Base-by-base conservation (phyloP, 2,329 filamentous ascomycete genomes). In the Paramyrothecium sp. region DNA sequence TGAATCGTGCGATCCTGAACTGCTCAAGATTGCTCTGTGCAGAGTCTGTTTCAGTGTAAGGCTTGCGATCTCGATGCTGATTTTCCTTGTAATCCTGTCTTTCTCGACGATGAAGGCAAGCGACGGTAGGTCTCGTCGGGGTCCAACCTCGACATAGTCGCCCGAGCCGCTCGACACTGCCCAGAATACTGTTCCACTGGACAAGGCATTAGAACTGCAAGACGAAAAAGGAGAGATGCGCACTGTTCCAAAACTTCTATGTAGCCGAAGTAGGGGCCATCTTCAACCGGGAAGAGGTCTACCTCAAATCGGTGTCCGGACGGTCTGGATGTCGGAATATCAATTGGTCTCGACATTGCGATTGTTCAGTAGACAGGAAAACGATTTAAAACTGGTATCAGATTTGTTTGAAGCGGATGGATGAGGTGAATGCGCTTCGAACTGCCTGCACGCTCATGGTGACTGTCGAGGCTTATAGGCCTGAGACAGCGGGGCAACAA, bases 21-120 rank as follows among this genome's bases (percentile, higher is more conserved):
- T 41, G 7, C 60, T 54, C 4, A 56, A 53, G 23, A 78, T 72
- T 58, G 73, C 76, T 38, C 73, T 71, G n/a, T 73, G 75, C 17
- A 78, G 55, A 16, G 60, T 56, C 12, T 58, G 71, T 49, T 75
- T 71, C 54, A 79, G 69, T 19, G 71, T 71, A 38, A 73, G 69
- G 55, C 76, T 78, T n/a, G 55, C 58, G 3, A 69, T 60, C 11
- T 65, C 61, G 12, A 71, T 53, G 3, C 62, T 59, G 8, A 68
- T 64, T 0, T 52, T 60, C 19, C 60, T 64, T 12, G 49, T 54
- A 2, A 56, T 38, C 19, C 68, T 61, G 44, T 66, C 59, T 54
- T 71, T 71, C 46, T 66, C 63, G 20, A 71, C 58, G 13, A 65
- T 58, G 54, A 71, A 71, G 7, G 65, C 60, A 1, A 69, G 48